A percentile compares a stretch with the other conserved stretches of the same genome.
phyloP scores from a whole-genome alignment of 805 yeast species.

The Kockiozyma suomiensis region DNA sequence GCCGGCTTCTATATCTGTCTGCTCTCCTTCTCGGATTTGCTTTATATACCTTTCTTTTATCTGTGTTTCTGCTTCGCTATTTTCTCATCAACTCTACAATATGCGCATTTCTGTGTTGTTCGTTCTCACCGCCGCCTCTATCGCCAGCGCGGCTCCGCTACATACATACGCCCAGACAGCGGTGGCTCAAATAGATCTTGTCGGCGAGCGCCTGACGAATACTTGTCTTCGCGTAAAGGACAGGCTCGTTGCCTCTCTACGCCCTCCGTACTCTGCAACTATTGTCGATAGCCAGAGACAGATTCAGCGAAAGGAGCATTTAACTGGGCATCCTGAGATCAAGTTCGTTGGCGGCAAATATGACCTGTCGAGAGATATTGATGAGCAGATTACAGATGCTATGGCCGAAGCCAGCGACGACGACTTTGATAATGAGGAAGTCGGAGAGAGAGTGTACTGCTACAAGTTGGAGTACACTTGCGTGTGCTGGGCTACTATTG shows the following conservation, averaged over 20 bases:
- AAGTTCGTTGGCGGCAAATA: not conserved
- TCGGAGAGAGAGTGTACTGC: slow-evolving; percentile 2
- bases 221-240: not conserved
- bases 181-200: not conserved
- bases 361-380: not conserved
- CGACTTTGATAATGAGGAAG: not conserved
- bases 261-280: not conserved
- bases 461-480: slow-evolving; percentile 6
- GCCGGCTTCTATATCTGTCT: too few relatives aligned
- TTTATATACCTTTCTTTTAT: not conserved
- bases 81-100: not conserved
- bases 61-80: not conserved
- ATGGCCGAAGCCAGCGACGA: slow-evolving; percentile 1
- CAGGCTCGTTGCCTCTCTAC: not conserved
- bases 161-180: not conserved
- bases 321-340: not conserved
- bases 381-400: not conserved
- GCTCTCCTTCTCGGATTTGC: too few relatives aligned
- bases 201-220: not conserved
- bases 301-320: not conserved
- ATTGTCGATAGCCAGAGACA: not conserved
- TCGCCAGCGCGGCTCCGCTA: not conserved
- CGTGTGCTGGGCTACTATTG: slow-evolving; percentile 6
- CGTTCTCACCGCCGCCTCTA: not conserved
- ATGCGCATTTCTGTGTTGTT: not conserved